Evolutionary conservation across 2,329 filamentous ascomycete genomes (phyloP).

Genomic region (Hymenoscyphus linearis): DNA sequence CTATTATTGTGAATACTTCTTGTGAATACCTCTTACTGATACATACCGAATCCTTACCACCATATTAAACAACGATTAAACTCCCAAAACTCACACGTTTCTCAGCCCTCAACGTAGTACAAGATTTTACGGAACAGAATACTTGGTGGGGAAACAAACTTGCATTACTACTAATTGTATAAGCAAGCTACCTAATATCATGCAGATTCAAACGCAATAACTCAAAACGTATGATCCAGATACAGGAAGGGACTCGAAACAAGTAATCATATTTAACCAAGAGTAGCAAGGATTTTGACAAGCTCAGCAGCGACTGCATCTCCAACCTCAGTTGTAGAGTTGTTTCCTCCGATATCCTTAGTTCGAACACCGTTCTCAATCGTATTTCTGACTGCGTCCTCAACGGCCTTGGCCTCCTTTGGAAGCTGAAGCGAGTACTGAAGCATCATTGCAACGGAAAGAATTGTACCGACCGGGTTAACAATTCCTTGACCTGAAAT

Average conservation of each 20-base stretch:
- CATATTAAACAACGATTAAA: no score
- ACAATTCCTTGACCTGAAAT: constrained; percentile 89
- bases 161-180: background rate
- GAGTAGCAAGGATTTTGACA: constrained; percentile 50
- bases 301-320: constrained; percentile 76
- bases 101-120: no score
- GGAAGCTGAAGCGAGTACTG: constrained; percentile 83
- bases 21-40: no score
- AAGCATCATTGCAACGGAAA: constrained; percentile 93
- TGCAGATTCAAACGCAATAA: background rate
- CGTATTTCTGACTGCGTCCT: constrained; percentile 72
- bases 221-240: background rate
- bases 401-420: constrained; percentile 70
- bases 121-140: no score
- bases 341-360: constrained; percentile 75
- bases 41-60: no score
- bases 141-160: background rate
- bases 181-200: background rate
- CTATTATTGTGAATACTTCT: no score
- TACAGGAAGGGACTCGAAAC: background rate
- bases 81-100: no score
- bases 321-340: constrained; percentile 72
- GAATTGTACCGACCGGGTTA: constrained; percentile 85
- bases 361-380: constrained; percentile 77
- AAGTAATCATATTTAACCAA: background rate